Base-by-base conservation (phyloP, 257 asterid genomes). In the Ehretia macrophylla region DNA sequence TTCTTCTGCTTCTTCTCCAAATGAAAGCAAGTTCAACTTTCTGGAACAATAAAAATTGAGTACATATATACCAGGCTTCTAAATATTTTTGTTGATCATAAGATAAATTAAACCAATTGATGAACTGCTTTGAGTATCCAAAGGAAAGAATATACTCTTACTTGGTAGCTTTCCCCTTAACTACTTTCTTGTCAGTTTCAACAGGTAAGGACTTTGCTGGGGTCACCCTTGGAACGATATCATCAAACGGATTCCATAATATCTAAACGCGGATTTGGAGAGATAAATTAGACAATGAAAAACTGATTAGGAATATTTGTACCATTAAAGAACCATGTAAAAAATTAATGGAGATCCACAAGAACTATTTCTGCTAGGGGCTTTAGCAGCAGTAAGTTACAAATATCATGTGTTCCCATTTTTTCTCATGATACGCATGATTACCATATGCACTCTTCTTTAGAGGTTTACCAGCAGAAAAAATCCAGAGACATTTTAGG, bases 1-100 rank as follows among this genome's bases (percentile, higher is more conserved):
- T 66, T 88, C 98, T 69, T 88, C 95, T 69, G 98, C 98, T 81
- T 91, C 98, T 78, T 91, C 98, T 66, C 98, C 98, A 78, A 91
- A 91, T 51, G 97, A 92, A 63, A 92, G 91, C 85, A 88, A 79
- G 74, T 85, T 87, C 87, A 92, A 74, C 77, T 92, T 92, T 73
- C 98, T 91, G 79, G 50, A 59, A 37, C 32, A 10, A 67, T 32
- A 73, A 54, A 67, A 22, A 59, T 17, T 13, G 42, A n/a, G n/a
- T 57, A 64, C 61, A 51, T 37, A 65, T 22, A 56, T 21, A 45
- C 64, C 37, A 51, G 59, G 38, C n/a, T 17, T 4, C 14, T 10
- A 57, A 67, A 46, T 40, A 23, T 22, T 42, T 42, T 2, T 42
- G 12, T 42, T 42, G 11, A 37, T 17, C 44, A 55, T 5, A 32